phyloP scores from a whole-genome alignment of 495 filamentous ascomycete species.

The Aspergillus funiculosus region DNA sequence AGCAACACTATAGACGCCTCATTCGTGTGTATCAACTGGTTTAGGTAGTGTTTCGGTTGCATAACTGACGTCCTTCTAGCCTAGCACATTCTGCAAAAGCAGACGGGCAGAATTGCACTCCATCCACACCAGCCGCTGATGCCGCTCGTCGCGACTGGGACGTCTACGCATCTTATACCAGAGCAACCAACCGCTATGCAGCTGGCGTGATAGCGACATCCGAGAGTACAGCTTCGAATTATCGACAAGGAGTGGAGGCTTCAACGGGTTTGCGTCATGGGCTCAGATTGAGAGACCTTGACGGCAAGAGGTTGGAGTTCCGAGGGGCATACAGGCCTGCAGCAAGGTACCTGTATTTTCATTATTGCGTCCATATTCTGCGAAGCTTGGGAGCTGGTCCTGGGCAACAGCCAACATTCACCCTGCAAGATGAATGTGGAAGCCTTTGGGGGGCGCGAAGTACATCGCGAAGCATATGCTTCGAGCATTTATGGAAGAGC shows the following conservation, averaged over 20 bases:
- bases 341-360: slow-evolving; percentile 24
- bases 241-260: slow-evolving; percentile 6
- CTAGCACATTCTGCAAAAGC: no score
- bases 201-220: slow-evolving; percentile 7
- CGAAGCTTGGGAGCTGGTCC: slow-evolving; percentile 15
- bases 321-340: slow-evolving; percentile 10
- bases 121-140: no score
- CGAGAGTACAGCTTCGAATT: slow-evolving; percentile 15
- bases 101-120: no score
- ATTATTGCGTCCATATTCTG: slow-evolving; percentile 20
- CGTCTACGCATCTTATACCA: no score
- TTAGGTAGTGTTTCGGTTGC: no score
- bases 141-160: no score
- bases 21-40: no score
- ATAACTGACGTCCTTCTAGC: no score
- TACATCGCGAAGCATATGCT: slow-evolving; percentile 22
- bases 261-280: slow-evolving; percentile 1
- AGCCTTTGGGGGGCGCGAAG: slow-evolving; percentile 19
- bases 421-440: slow-evolving; percentile 16
- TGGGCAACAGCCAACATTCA: slow-evolving; percentile 9
- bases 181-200: no score
- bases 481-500: slow-evolving; percentile 18
- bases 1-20: no score
- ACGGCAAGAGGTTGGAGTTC: slow-evolving; percentile 17
- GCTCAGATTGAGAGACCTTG: slow-evolving; percentile 12